Percentiles rank a stretch among this genome's conserved stretches.
These are phyloP conservation scores for Gentiana straminea DNA, from an alignment of 257 asterid species.

Conservation along the genomic window DNA sequence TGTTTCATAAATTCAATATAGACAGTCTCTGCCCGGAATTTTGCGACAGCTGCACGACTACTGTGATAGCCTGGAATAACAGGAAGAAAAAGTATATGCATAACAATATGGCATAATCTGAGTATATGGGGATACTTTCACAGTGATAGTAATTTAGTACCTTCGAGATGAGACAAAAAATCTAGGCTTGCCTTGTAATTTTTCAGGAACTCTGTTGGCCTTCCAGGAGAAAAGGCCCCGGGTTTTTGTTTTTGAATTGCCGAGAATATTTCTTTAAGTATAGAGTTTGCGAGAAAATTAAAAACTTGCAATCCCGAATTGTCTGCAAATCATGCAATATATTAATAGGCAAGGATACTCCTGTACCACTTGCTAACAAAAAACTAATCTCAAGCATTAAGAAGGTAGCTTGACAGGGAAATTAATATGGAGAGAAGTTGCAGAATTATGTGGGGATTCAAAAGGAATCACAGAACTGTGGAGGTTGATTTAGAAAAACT, in stretches of 20 bases:
- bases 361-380: too few species aligned
- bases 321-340: conserved; percentile 36
- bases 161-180: conserved; percentile 85
- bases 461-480: too few species aligned
- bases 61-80: conserved; percentile 54
- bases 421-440: too few species aligned
- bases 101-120: background rate
- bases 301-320: conserved; percentile 96
- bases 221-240: conserved; percentile 94
- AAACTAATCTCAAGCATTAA: too few species aligned
- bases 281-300: conserved; percentile 87
- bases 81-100: background rate
- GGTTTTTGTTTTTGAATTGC: conserved; percentile 90
- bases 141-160: conserved; percentile 24
- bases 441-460: too few species aligned
- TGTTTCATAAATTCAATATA: conserved; percentile 82
- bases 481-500: too few species aligned
- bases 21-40: conserved; percentile 69
- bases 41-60: conserved; percentile 57
- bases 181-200: conserved; percentile 84
- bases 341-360: background rate
- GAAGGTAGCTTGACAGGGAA: too few species aligned
- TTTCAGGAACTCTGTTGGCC: conserved; percentile 73
- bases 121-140: background rate
- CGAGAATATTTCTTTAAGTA: conserved; percentile 76